Percentiles rank a stretch among this genome's conserved stretches.
Conservation (phyloP, 768 basidiomycete species). For the Phaeotremella skinneri region DNA sequence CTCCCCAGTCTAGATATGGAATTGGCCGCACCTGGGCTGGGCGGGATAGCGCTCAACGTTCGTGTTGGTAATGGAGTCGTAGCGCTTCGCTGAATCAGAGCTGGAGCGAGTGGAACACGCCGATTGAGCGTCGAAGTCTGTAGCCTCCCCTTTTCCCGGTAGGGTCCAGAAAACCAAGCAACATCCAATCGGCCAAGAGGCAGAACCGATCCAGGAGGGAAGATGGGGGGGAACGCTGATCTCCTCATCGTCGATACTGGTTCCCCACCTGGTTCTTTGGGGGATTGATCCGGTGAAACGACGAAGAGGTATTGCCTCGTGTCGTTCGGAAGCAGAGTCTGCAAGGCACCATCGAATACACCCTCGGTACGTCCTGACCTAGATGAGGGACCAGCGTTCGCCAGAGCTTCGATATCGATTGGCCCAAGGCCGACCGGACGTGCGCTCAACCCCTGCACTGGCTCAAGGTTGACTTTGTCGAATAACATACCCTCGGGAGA, state of each 20-base stretch:
- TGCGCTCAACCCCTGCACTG: conserved; percentile 55
- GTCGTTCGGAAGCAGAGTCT: conserved; percentile 78
- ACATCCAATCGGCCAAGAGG: conserved; percentile 85
- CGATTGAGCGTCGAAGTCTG: conserved; percentile 86
- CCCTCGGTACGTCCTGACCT: neutral
- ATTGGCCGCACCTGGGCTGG: conserved; percentile 6
- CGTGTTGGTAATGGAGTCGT: conserved; percentile 54
- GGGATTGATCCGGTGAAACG: conserved; percentile 57
- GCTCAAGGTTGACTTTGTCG: conserved; percentile 59
- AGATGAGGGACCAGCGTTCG: conserved; percentile 10
- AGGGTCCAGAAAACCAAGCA: conserved; percentile 72
- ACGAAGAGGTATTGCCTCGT: conserved; percentile 85
- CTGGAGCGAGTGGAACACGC: conserved; percentile 62
- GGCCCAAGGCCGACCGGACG: conserved; percentile 64
- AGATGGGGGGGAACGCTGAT: conserved; percentile 53
- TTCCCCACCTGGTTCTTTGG: conserved; percentile 8
- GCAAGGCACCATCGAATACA: conserved; percentile 64
- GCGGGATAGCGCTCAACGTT: conserved; percentile 11
- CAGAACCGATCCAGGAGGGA: conserved; percentile 68
- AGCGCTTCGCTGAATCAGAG: conserved; percentile 40
- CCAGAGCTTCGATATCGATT: neutral
- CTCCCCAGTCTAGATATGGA: neutral
- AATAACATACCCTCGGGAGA: conserved; percentile 79
- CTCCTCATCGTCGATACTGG: conserved; percentile 25
- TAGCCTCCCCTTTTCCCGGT: conserved; percentile 80